Base-by-base conservation (phyloP, 495 filamentous ascomycete species). In the Xylaria cubensis region DNA sequence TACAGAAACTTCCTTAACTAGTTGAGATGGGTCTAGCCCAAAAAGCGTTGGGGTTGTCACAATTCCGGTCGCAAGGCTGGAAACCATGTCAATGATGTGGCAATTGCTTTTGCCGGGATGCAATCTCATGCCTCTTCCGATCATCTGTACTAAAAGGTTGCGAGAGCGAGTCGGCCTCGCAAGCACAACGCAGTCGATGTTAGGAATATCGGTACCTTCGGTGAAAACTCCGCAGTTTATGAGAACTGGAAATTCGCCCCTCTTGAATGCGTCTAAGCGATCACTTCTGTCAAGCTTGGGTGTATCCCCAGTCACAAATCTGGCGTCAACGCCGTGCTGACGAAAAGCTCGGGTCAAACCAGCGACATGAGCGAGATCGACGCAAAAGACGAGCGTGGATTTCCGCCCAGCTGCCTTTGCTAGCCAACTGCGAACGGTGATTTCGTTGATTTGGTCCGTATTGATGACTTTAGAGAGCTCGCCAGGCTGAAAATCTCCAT, bases 151-250 rank as follows among this genome's bases (percentile, higher is more conserved):
- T 3, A 99, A 86, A 9, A 99, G 85, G 73, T 97, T 98, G 26
- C 91, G 89, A 19, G 96, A 98, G 67, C 90, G 89, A 10, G 96
- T 99, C 4, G 96, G 96, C 44, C 97, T 84, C 7, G 94, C 95
- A 51, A 99, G 85, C 15, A 99, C 77, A 12, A 99, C 87, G 71
- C 96, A 98, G 79, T 99, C 96, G 70, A 98, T 93, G 78, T 98
- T 98, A 4, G 96, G 96, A 21, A 98, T 96, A 77, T 99, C 96
- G 12, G 97, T 99, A 19, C 87, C 95, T 83, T 99, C 96, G 3
- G 95, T 98, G 74, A 97, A 98, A 63, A 99, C 90, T 4, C 94
- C 94, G 80, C 96, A 98, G 78, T 99, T 99, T 44, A 99, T 79
- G 19, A 99, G 88, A 6, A 99, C 93, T 0, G 93, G 93, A 69